Percentiles rank a stretch among this genome's conserved stretches.
Evolutionary conservation across 192 early-diverging fungal species (phyloP).

Genomic region (Spizellomyces punctatus): DNA sequence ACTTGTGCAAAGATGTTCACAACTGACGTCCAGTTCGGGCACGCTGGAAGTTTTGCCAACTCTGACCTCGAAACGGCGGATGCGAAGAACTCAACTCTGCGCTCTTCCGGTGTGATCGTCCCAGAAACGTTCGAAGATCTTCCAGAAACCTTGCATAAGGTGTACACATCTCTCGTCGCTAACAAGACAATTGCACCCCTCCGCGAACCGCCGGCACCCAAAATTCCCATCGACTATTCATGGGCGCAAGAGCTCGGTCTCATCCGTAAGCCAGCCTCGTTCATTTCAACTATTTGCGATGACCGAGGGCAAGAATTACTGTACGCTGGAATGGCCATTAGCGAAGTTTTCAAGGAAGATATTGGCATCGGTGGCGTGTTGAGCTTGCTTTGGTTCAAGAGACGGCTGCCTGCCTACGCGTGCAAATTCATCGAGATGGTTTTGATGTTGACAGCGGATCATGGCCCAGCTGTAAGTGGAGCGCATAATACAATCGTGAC

Average conservation of each 20-base stretch:
- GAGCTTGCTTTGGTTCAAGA: slow-evolving; percentile 98
- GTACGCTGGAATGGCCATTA: slow-evolving; percentile 98
- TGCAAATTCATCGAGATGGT: slow-evolving; percentile 99
- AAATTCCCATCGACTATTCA: slow-evolving; percentile 98
- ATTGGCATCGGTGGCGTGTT: slow-evolving; percentile 98
- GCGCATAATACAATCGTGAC: slow-evolving; percentile 75
- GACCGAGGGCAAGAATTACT: slow-evolving; percentile 98
- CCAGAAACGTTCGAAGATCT: slow-evolving; percentile 96
- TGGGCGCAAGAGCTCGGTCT: slow-evolving; percentile 99
- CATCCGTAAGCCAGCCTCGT: slow-evolving; percentile 96
- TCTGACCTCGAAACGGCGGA: slow-evolving; percentile 95
- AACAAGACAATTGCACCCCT: slow-evolving; percentile 68
- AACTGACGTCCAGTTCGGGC: slow-evolving; percentile 97
- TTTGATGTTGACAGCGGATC: slow-evolving; percentile 98
- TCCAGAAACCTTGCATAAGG: slow-evolving; percentile 75
- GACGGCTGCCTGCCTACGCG: slow-evolving; percentile 91
- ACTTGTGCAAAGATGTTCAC: slow-evolving; percentile 99
- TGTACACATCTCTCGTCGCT: slow-evolving; percentile 78
- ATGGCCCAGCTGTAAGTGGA: slow-evolving; percentile 97
- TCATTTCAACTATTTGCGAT: slow-evolving; percentile 98
- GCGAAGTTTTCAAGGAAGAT: slow-evolving; percentile 97
- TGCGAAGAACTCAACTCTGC: slow-evolving; percentile 91
- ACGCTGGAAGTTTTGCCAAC: slow-evolving; percentile 96
- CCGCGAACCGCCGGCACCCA: slow-evolving; percentile 90
- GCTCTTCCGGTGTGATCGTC: slow-evolving; percentile 84